Conservation (phyloP, 352 stramenopile species). For the Vaucheria bursata region DNA sequence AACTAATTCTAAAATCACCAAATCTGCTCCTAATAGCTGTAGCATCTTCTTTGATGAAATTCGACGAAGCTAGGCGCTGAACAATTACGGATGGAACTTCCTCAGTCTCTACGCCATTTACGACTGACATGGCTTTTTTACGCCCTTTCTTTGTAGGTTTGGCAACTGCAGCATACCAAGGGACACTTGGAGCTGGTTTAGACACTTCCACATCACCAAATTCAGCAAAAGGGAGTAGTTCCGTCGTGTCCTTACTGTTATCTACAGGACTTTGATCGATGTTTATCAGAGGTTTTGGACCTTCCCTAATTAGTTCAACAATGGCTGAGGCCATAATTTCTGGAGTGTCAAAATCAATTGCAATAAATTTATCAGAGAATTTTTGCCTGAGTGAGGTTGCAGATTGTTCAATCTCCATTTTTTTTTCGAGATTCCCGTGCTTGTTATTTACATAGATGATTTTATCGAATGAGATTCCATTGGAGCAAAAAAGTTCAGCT, state of each 20-base stretch:
- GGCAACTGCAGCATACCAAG: slow-evolving; percentile 39
- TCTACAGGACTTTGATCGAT: too few species aligned
- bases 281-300: too few species aligned
- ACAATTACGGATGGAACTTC: not conserved
- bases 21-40: slow-evolving; percentile 11
- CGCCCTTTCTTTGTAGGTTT: slow-evolving; percentile 15
- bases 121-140: slow-evolving; percentile 9
- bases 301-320: too few species aligned
- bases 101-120: slow-evolving; percentile 22
- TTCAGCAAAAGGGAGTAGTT: too few species aligned
- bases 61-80: not conserved
- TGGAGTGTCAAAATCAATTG: not conserved
- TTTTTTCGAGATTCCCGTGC: too few species aligned
- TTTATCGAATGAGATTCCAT: slow-evolving; percentile 14
- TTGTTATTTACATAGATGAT: too few species aligned
- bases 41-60: not conserved
- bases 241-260: too few species aligned
- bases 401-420: too few species aligned
- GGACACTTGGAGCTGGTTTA: not conserved
- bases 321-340: slow-evolving; percentile 13
- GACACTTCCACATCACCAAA: too few species aligned
- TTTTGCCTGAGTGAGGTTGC: too few species aligned
- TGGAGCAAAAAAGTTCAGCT: slow-evolving; percentile 24
- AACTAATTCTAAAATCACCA: slow-evolving; percentile 26
- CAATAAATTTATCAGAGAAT: not conserved